phyloP scores from a whole-genome alignment of 352 stramenopile species.

The Thalassiosira oceanica region DNA sequence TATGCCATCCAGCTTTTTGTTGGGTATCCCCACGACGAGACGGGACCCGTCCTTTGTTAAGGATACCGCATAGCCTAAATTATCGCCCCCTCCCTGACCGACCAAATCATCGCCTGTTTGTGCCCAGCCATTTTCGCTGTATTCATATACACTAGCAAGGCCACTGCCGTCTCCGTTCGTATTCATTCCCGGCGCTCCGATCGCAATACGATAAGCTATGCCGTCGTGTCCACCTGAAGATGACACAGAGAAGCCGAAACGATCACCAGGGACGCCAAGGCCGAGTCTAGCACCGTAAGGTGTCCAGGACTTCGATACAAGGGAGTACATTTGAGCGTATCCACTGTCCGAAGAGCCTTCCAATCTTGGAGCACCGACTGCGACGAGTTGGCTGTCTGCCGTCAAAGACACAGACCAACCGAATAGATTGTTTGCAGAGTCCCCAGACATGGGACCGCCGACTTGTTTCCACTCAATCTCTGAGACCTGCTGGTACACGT shows the following conservation, averaged over 20 bases:
- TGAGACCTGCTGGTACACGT: slow-evolving; percentile 37
- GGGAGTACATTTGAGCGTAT: slow-evolving; percentile 41
- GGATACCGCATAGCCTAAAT: slow-evolving; percentile 41
- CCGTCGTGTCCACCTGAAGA: slow-evolving; percentile 31
- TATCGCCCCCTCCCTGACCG: slow-evolving; percentile 33
- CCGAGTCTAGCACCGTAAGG: slow-evolving; percentile 30
- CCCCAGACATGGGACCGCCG: slow-evolving; percentile 25
- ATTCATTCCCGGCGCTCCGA: slow-evolving; percentile 47
- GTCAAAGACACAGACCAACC: slow-evolving; percentile 50
- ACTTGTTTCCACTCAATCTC: slow-evolving; percentile 22
- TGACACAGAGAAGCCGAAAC: slow-evolving; percentile 54
- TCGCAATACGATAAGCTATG: slow-evolving; percentile 31
- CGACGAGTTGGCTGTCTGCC: slow-evolving; percentile 19
- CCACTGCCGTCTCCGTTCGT: slow-evolving; percentile 41
- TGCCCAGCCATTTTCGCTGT: slow-evolving; percentile 27
- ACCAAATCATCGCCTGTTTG: slow-evolving; percentile 30
- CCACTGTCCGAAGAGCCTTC: slow-evolving; percentile 32
- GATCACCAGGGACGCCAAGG: slow-evolving; percentile 39
- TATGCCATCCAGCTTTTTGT: slow-evolving; percentile 42
- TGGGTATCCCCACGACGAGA: slow-evolving; percentile 44
- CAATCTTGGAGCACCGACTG: slow-evolving; percentile 26
- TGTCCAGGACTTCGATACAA: slow-evolving; percentile 28
- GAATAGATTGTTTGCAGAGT: slow-evolving; percentile 33
- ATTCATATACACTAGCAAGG: slow-evolving; percentile 40
- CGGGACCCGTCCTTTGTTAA: slow-evolving; percentile 34